Conservation (phyloP, 352 stramenopile genomes). For the Blastocystis sp. region DNA sequence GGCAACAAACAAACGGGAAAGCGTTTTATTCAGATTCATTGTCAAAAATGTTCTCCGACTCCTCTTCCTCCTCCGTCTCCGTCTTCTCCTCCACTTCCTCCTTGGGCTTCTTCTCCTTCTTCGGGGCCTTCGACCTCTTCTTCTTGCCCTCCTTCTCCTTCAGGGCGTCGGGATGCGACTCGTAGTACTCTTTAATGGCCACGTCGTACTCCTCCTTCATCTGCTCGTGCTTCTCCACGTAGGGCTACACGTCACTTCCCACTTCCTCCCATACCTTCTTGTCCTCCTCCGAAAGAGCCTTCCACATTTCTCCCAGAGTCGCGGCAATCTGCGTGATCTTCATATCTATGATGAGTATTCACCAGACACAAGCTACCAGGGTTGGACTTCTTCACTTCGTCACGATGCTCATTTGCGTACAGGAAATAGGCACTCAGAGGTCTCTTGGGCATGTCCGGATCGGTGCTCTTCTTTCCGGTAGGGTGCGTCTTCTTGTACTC, state of each 20-base stretch:
- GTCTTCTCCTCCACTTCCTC: not conserved
- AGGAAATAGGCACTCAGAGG: conserved; percentile 39
- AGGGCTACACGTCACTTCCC: not conserved
- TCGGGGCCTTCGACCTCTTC: conserved; percentile 13
- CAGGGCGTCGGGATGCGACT: conserved; percentile 30
- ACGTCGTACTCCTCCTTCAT: conserved; percentile 45
- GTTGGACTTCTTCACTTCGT: conserved; percentile 17
- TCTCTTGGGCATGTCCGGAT: conserved; percentile 48
- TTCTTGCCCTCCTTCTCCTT: conserved; percentile 24
- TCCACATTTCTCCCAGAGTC: conserved; percentile 86
- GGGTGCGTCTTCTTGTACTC: conserved; percentile 61
- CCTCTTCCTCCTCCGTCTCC: conserved; percentile 38
- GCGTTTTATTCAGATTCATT: conserved; percentile 41
- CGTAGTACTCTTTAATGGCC: conserved; percentile 30
- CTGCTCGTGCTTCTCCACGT: conserved; percentile 22
- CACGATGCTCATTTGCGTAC: conserved; percentile 29
- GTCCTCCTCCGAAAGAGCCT: conserved; percentile 83
- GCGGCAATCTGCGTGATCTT: conserved; percentile 92
- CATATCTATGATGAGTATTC: conserved; percentile 77
- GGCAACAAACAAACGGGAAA: not conserved
- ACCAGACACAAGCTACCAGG: conserved; percentile 19
- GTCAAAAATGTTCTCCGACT: conserved; percentile 63
- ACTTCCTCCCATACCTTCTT: conserved; percentile 72
- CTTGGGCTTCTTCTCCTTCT: conserved; percentile 66
- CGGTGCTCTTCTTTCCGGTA: conserved; percentile 24